A percentile compares a stretch with the other conserved stretches of the same genome.
Conservation (phyloP, 1,284 basidiomycete species). For the Moesziomyces parantarcticus region DNA sequence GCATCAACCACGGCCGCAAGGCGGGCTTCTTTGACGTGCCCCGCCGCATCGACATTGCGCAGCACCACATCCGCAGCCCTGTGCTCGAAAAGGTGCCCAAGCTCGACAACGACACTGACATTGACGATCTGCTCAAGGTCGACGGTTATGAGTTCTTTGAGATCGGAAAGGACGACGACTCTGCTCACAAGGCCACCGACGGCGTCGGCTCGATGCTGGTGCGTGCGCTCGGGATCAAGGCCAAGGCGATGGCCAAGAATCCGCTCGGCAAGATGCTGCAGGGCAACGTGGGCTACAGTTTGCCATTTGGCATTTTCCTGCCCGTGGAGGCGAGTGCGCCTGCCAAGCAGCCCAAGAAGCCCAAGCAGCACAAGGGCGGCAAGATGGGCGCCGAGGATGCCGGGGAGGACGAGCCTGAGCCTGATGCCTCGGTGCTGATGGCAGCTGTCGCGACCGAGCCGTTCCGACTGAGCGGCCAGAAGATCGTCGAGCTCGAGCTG, state of each 20-base stretch:
- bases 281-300: conserved; percentile 55
- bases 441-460: conserved; percentile 60
- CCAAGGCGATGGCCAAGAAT: conserved; percentile 55
- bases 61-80: conserved; percentile 46
- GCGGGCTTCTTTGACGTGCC: conserved; percentile 52
- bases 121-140: conserved; percentile 50
- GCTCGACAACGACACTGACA: conserved; percentile 42
- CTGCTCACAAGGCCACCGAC: conserved; percentile 7
- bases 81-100: conserved; percentile 51
- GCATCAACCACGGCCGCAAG: conserved; percentile 36
- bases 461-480: conserved; percentile 52
- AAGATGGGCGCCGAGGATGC: conserved; percentile 1
- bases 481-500: conserved; percentile 48
- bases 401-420: conserved; percentile 3
- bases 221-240: conserved; percentile 59
- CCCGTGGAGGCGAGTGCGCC: conserved; percentile 36
- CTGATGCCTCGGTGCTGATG: conserved; percentile 49
- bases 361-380: conserved; percentile 30
- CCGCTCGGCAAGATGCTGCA: conserved; percentile 56
- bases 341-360: conserved; percentile 29
- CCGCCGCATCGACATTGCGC: conserved; percentile 48
- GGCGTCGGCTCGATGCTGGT: conserved; percentile 19
- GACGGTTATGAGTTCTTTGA: conserved; percentile 64
- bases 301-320: conserved; percentile 60
- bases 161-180: conserved; percentile 39